Conservation (phyloP, 768 basidiomycete genomes). For the Termitomyces bulborhizus region DNA sequence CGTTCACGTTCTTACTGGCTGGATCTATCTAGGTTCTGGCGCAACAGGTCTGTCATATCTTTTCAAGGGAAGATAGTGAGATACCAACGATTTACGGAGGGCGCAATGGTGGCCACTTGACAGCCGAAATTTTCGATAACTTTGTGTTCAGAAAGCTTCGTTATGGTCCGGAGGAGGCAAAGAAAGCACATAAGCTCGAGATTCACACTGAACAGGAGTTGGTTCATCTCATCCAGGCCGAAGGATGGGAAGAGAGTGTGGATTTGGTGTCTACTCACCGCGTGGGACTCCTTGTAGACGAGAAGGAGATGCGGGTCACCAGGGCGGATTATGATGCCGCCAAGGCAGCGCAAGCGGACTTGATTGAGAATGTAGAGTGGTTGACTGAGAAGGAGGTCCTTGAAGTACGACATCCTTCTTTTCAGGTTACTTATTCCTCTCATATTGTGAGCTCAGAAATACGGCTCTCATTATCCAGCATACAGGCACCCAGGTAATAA, state of each 20-base stretch:
- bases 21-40: slow-evolving; percentile 49
- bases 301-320: slow-evolving; percentile 32
- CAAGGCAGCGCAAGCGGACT: slow-evolving; percentile 39
- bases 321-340: slow-evolving; percentile 49
- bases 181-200: slow-evolving; percentile 50
- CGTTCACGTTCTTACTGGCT: neutral
- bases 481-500: slow-evolving; percentile 52
- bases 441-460: slow-evolving; percentile 19
- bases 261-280: slow-evolving; percentile 60
- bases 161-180: slow-evolving; percentile 52
- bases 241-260: slow-evolving; percentile 40
- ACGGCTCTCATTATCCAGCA: slow-evolving; percentile 47
- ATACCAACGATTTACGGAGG: slow-evolving; percentile 30
- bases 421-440: neutral
- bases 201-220: slow-evolving; percentile 45
- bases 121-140: slow-evolving; percentile 37
- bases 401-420: slow-evolving; percentile 28
- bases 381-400: slow-evolving; percentile 40
- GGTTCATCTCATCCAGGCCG: slow-evolving; percentile 38
- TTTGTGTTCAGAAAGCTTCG: slow-evolving; percentile 32
- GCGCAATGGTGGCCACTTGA: slow-evolving; percentile 76
- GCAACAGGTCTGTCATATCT: slow-evolving; percentile 53
- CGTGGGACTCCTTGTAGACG: slow-evolving; percentile 40
- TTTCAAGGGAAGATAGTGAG: neutral
- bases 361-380: slow-evolving; percentile 37